A percentile compares a stretch with the other conserved stretches of the same genome.
Evolutionary conservation across 2,329 filamentous ascomycete species (phyloP).

Genomic region (Claviceps maximensis): DNA sequence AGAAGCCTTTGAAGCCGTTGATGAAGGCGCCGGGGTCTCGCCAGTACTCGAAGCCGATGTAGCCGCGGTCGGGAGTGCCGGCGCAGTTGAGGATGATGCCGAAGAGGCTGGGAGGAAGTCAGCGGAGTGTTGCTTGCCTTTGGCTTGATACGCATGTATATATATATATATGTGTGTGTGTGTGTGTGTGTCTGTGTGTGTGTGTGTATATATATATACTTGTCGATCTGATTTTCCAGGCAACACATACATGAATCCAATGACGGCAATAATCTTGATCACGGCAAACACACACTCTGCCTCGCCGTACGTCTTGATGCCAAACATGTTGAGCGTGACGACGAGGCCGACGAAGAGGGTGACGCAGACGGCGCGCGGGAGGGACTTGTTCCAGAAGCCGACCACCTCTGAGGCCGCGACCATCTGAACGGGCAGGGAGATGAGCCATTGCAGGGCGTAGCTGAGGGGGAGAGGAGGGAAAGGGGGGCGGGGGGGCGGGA

Average conservation of each 20-base stretch:
- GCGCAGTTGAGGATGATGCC: constrained; percentile 12
- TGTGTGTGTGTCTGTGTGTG: too few species aligned
- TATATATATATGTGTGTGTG: too few species aligned
- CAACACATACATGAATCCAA: too few species aligned
- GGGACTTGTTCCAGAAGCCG: too few species aligned
- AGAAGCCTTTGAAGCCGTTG: constrained; percentile 14
- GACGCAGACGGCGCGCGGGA: constrained; percentile 61
- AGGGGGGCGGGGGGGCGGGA: too few species aligned
- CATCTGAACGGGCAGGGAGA: too few species aligned
- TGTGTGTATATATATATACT: too few species aligned
- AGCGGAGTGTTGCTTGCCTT: neutral
- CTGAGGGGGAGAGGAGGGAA: too few species aligned
- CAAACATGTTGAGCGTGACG: constrained; percentile 72
- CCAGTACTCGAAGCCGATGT: constrained; percentile 12
- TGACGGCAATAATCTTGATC: constrained; percentile 53
- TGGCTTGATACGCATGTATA: too few species aligned
- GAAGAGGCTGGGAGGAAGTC: constrained; percentile 5
- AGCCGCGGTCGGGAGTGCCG: constrained; percentile 9
- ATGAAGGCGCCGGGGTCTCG: constrained; percentile 11
- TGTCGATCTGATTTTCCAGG: too few species aligned
- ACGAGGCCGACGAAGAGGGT: constrained; percentile 23
- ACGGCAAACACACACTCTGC: constrained; percentile 79
- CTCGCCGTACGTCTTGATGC: constrained; percentile 78
- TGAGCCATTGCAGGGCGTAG: too few species aligned
- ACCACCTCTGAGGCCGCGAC: too few species aligned